These are phyloP conservation scores for Teunomyces funiuensis DNA, from an alignment of 805 yeast species.

Conservation along the genomic window DNA sequence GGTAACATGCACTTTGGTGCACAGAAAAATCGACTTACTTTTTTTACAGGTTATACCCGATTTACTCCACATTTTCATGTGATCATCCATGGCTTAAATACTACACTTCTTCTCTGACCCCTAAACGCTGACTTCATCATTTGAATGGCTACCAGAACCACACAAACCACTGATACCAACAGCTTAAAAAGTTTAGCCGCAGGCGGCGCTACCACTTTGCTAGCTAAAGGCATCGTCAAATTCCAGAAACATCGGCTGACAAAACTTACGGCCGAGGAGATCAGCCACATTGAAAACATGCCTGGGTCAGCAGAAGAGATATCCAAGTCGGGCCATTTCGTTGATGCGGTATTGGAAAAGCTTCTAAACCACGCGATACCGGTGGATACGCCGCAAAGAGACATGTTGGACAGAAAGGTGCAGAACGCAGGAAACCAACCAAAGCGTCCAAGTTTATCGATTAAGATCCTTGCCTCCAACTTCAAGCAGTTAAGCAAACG, in stretches of 20 bases:
- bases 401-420: constrained; percentile 19
- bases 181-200: constrained; percentile 32
- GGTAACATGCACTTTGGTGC: background rate
- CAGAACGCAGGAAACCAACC: too few species aligned
- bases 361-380: constrained; percentile 51
- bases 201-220: constrained; percentile 35
- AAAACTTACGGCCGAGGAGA: background rate
- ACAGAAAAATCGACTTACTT: background rate
- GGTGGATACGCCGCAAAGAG: constrained; percentile 35
- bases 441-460: constrained; percentile 63
- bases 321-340: constrained; percentile 41
- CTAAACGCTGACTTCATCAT: background rate
- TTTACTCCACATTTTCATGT: constrained; percentile 9
- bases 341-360: constrained; percentile 57
- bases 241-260: constrained; percentile 7
- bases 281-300: background rate
- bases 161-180: background rate
- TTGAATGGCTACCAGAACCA: background rate
- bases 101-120: background rate
- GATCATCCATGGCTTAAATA: background rate
- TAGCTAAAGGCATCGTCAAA: constrained; percentile 32
- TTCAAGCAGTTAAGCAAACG: constrained; percentile 55
- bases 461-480: constrained; percentile 55
- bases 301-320: constrained; percentile 1
- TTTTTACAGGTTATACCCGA: background rate